phyloP scores from a whole-genome alignment of 2,329 filamentous ascomycete species.

The Cercospora citrullina region DNA sequence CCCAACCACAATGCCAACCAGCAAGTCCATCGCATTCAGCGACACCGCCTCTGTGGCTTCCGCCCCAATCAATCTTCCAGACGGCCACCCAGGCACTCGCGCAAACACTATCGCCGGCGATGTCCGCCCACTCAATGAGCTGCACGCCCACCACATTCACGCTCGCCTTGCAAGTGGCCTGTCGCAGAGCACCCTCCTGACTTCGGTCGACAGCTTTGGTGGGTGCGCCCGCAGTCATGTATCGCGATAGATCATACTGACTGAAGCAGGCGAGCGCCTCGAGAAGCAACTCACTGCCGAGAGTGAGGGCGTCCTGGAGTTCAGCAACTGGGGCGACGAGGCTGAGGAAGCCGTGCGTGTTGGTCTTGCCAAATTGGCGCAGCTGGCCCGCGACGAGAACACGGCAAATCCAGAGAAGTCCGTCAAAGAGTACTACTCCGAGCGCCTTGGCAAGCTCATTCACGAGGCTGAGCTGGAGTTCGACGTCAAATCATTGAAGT shows the following conservation, averaged over 20 bases:
- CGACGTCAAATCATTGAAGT: constrained; percentile 26
- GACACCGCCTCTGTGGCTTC: constrained; percentile 7
- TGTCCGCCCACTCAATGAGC: constrained; percentile 3
- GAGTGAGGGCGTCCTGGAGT: constrained; percentile 28
- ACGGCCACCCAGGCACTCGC: constrained; percentile 19
- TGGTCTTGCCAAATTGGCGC: constrained; percentile 35
- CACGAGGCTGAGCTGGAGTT: constrained; percentile 30
- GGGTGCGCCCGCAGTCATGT: background rate
- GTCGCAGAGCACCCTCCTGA: background rate
- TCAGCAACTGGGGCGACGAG: constrained; percentile 35
- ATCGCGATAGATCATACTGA: constrained; percentile 6
- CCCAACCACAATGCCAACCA: constrained; percentile 11
- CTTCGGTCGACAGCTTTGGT: background rate
- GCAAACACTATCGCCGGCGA: constrained; percentile 21
- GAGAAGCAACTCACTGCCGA: background rate
- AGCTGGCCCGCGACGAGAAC: constrained; percentile 38
- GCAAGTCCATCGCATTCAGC: constrained; percentile 17
- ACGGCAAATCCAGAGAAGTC: constrained; percentile 29
- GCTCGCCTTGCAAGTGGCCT: constrained; percentile 3
- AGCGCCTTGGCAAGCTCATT: constrained; percentile 32
- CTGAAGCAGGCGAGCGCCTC: constrained; percentile 3
- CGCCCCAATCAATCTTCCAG: constrained; percentile 12
- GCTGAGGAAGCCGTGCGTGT: constrained; percentile 35
- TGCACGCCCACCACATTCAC: constrained; percentile 7
- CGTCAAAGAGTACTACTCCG: constrained; percentile 35